Evolutionary conservation across 1,284 basidiomycete genomes (phyloP).

Genomic region (Irpex rosettiformis): DNA sequence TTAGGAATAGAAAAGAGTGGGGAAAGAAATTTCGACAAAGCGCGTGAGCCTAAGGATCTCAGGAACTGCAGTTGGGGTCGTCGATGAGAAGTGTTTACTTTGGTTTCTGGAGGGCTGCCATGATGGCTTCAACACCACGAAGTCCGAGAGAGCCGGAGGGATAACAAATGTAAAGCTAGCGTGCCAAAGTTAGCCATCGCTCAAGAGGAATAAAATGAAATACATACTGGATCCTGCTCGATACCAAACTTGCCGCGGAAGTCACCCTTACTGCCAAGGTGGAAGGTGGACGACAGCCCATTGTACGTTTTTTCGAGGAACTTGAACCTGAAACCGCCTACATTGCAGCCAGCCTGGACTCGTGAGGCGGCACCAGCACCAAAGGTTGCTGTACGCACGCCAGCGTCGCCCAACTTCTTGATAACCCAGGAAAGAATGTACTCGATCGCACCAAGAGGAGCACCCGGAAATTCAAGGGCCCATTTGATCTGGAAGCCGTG

Average conservation of each 20-base stretch:
- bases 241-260: constrained; percentile 41
- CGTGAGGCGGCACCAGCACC: constrained; percentile 40
- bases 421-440: constrained; percentile 47
- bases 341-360: constrained; percentile 34
- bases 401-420: constrained; percentile 39
- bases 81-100: constrained; percentile 24
- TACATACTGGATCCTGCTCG: constrained; percentile 33
- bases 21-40: too few relatives aligned
- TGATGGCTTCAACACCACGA: constrained; percentile 36
- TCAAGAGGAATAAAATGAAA: neutral
- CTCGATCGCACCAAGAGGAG: constrained; percentile 45
- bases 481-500: constrained; percentile 59
- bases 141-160: constrained; percentile 29
- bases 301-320: constrained; percentile 45
- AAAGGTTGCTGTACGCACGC: constrained; percentile 42
- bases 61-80: too few relatives aligned
- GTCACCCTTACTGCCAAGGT: constrained; percentile 41
- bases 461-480: constrained; percentile 52
- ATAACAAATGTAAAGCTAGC: constrained; percentile 30
- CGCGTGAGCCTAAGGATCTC: too few relatives aligned
- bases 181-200: neutral
- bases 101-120: constrained; percentile 32
- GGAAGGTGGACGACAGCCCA: constrained; percentile 38
- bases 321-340: constrained; percentile 35
- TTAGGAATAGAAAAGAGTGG: too few relatives aligned